phyloP scores from a whole-genome alignment of 2,329 filamentous ascomycete genomes.

The Phymatotrichopsis omnivora region DNA sequence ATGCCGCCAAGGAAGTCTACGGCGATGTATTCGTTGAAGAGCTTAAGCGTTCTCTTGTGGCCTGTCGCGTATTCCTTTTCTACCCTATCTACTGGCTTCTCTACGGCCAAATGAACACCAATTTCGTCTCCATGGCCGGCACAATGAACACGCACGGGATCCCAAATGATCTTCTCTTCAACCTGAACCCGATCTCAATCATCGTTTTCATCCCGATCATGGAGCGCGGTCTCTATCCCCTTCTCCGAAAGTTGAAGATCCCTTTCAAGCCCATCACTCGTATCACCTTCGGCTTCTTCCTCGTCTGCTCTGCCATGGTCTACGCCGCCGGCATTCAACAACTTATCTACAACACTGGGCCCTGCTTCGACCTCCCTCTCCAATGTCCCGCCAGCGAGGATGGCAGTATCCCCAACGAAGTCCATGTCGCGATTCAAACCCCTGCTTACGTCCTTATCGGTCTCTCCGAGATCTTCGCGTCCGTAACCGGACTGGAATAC shows the following conservation, averaged over 20 bases:
- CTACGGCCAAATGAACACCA: constrained; percentile 58
- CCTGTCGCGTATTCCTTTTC: constrained; percentile 61
- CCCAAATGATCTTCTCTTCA: constrained; percentile 51
- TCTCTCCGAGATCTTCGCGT: constrained; percentile 52
- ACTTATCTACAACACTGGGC: constrained; percentile 47
- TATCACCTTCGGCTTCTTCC: constrained; percentile 50
- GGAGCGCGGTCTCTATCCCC: constrained; percentile 47
- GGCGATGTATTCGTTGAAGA: constrained; percentile 61
- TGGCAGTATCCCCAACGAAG: constrained; percentile 34
- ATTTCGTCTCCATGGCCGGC: constrained; percentile 46
- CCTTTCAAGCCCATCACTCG: constrained; percentile 49
- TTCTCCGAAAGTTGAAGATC: constrained; percentile 43
- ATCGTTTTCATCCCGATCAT: constrained; percentile 49
- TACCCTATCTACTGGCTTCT: constrained; percentile 59
- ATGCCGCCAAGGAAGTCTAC: constrained; percentile 51
- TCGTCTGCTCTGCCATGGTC: constrained; percentile 44
- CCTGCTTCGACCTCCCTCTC: constrained; percentile 43
- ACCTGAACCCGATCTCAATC: constrained; percentile 51
- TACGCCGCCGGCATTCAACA: constrained; percentile 49
- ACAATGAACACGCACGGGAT: constrained; percentile 42
- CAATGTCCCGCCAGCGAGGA: constrained; percentile 36
- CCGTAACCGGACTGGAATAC: constrained; percentile 60
- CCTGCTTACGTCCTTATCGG: constrained; percentile 47
- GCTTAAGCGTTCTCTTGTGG: constrained; percentile 54
- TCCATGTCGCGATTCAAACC: constrained; percentile 47